Evolutionary conservation across 2,329 filamentous ascomycete species (phyloP).

Genomic region (Camillea tinctor): DNA sequence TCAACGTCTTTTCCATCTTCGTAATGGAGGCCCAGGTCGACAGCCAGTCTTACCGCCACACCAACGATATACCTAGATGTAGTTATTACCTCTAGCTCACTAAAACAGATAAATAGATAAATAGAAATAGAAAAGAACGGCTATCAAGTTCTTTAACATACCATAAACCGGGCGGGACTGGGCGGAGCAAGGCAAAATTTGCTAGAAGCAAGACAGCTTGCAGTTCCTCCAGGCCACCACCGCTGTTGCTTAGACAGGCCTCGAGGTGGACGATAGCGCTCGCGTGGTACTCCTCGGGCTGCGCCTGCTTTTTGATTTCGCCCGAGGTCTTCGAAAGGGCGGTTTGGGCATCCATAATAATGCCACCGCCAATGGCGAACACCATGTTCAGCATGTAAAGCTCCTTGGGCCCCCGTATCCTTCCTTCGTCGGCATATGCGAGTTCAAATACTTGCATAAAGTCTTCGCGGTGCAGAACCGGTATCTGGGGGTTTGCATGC

Average conservation of each 20-base stretch:
- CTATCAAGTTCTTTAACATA: constrained; percentile 30
- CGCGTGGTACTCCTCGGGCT: constrained; percentile 94
- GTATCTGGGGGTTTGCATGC: constrained; percentile 94
- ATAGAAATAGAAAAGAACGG: no score
- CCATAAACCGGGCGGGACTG: constrained; percentile 91
- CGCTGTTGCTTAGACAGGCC: constrained; percentile 77
- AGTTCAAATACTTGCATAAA: constrained; percentile 87
- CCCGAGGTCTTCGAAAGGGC: constrained; percentile 37
- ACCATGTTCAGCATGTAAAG: constrained; percentile 97
- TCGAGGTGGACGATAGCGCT: constrained; percentile 91
- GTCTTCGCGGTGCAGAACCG: constrained; percentile 82
- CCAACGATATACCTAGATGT: constrained; percentile 77
- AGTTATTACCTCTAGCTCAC: constrained; percentile 8
- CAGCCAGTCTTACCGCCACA: constrained; percentile 83
- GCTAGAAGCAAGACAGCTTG: constrained; percentile 91
- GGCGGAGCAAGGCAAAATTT: constrained; percentile 85
- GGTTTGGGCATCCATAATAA: constrained; percentile 69
- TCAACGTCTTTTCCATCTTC: constrained; percentile 75
- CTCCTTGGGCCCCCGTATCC: constrained; percentile 70
- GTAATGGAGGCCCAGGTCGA: constrained; percentile 89
- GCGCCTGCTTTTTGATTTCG: constrained; percentile 51
- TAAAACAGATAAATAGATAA: no score
- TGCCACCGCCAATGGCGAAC: constrained; percentile 91
- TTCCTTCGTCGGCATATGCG: constrained; percentile 69
- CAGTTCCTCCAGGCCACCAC: constrained; percentile 87